Evolutionary conservation across 768 basidiomycete genomes (phyloP).

Genomic region (Boletus tylopilopsis): DNA sequence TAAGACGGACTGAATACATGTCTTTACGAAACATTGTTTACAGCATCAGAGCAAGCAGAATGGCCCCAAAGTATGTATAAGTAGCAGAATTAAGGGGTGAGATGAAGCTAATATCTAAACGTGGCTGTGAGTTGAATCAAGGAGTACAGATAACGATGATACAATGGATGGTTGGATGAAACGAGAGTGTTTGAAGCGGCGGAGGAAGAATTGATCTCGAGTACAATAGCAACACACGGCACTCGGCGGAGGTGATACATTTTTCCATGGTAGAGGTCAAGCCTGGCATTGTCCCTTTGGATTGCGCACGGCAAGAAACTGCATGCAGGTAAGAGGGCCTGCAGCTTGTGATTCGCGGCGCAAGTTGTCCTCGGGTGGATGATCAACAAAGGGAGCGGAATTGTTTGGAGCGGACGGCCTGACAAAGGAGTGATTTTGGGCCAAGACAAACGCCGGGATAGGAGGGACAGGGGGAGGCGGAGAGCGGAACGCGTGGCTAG

Average conservation of each 20-base stretch:
- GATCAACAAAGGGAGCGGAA: conserved; percentile 1
- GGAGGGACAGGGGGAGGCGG: conserved; percentile 57
- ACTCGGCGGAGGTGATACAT: conserved; percentile 6
- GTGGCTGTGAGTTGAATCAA: conserved; percentile 7
- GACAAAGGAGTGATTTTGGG: conserved; percentile 28
- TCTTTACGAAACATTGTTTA: background rate
- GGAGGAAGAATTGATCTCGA: background rate
- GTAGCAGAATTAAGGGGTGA: conserved; percentile 1
- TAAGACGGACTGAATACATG: background rate
- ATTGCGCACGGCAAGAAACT: conserved; percentile 46
- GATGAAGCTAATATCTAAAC: background rate
- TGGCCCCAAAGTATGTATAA: background rate
- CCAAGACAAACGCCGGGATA: conserved; percentile 45
- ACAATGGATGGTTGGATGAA: conserved; percentile 6
- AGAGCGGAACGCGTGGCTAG: conserved; percentile 38
- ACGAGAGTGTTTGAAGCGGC: background rate
- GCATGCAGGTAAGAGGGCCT: conserved; percentile 45
- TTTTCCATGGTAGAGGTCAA: conserved; percentile 9
- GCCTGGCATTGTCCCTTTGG: conserved; percentile 15
- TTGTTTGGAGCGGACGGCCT: conserved; percentile 16
- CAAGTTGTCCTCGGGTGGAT: background rate
- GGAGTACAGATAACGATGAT: conserved; percentile 7
- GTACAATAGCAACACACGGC: conserved; percentile 17
- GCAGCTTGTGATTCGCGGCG: conserved; percentile 3
- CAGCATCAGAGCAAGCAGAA: background rate